A percentile compares a stretch with the other conserved stretches of the same genome.
phyloP scores from a whole-genome alignment of 495 filamentous ascomycete species.

The Lophiotrema nucula region DNA sequence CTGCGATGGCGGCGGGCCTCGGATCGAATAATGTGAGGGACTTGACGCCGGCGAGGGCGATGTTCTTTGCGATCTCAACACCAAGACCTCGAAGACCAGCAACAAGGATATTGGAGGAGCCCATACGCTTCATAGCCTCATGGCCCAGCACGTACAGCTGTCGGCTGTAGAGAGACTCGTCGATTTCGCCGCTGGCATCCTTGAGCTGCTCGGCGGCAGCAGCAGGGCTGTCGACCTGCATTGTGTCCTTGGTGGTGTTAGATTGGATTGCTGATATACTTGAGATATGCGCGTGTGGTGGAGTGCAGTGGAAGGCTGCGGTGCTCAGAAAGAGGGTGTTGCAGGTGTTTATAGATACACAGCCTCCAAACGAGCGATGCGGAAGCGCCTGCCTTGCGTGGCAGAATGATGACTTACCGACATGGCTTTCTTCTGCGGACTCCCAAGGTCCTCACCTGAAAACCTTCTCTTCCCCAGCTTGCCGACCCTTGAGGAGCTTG shows the following conservation, averaged over 20 bases:
- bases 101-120: slow-evolving; percentile 90
- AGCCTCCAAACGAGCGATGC: slow-evolving; percentile 3
- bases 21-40: slow-evolving; percentile 80
- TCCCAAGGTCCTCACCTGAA: slow-evolving; percentile 69
- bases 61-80: slow-evolving; percentile 98
- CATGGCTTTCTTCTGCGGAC: slow-evolving; percentile 80
- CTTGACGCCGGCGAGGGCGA: slow-evolving; percentile 93
- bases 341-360: slow-evolving; percentile 25
- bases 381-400: background rate
- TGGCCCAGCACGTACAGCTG: slow-evolving; percentile 98
- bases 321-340: background rate
- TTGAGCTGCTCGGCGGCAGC: slow-evolving; percentile 59
- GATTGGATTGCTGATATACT: slow-evolving; percentile 42
- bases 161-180: slow-evolving; percentile 95
- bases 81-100: slow-evolving; percentile 90
- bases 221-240: slow-evolving; percentile 74
- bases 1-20: slow-evolving; percentile 73
- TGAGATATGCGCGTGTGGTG: background rate
- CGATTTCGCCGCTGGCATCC: slow-evolving; percentile 68
- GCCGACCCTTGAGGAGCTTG: slow-evolving; percentile 44
- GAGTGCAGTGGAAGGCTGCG: background rate
- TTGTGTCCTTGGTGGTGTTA: no score
- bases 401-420: slow-evolving; percentile 56
- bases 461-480: slow-evolving; percentile 85
- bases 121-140: slow-evolving; percentile 99